Evolutionary conservation across 2,329 filamentous ascomycete species (phyloP), one percentile per base, ranked within the genome.

Genomic region (Sphaceloma murrayae): DNA sequence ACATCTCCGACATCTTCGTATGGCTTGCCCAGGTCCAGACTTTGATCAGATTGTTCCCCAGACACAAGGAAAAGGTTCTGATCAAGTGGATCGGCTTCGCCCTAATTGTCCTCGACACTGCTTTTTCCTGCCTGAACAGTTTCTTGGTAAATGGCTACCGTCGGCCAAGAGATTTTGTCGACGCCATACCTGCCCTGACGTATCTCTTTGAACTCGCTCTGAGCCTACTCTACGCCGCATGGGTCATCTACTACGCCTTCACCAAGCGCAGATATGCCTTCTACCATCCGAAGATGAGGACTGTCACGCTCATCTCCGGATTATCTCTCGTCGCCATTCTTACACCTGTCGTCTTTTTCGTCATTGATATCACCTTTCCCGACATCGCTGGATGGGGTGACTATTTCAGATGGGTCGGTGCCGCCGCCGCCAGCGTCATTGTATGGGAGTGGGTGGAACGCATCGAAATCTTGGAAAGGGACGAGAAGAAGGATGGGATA

Each of bases 11-110:
- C 62, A 88, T 91, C 1, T 96, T 96, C 61, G 72, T 98, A 21
- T 96, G 91, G 89, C 77, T 98, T 29, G 91, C 91, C 1, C 91
- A 98, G 64, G 89, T 94, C 1, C 91, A 98, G 66, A 98, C 91
- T 0, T 67, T 98, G 47, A 96, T 96, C 54, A 82, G 91, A 43
- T 72, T 98, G 1, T 98, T 98, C 54, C 91, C 91, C 5, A 85
- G 91, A 24, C 89, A 96, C 58, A 85, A 93, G 57, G 91, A 98
- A 65, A 96, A 96, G 66, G 80, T 96, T 43, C 85, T 96, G 53
- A 98, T 98, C 66, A 96, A 96, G 67, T 98, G 89, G 89, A 86
- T 89, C 11, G 91, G 89, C 1, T 95, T 96, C 59, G 87, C 83
- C 2, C 75, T 98, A 46, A 95, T 98, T 56, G 77, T 86, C 0